Conservation (phyloP, 2,329 filamentous ascomycete species). For the Exophiala lecanii-corni region DNA sequence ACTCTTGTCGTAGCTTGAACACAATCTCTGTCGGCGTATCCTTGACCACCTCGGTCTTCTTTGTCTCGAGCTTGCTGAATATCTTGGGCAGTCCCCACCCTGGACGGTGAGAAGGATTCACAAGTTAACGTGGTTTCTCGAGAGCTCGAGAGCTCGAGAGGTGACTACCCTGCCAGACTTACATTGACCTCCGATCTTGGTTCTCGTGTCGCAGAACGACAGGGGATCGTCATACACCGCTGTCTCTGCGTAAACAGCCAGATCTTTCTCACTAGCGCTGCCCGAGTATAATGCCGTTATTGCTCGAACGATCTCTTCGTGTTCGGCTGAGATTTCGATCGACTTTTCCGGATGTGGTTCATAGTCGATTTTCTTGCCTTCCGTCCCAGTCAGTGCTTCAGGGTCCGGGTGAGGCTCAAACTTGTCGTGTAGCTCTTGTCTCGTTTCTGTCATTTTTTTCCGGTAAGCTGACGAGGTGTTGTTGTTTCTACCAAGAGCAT, state of each 20-base stretch:
- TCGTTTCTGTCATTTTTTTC: conserved; percentile 6
- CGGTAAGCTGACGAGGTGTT: too few relatives aligned
- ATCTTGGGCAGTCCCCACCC: conserved; percentile 26
- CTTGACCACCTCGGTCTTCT: conserved; percentile 40
- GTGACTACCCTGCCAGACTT: too few relatives aligned
- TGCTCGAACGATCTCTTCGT: conserved; percentile 39
- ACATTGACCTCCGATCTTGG: conserved; percentile 51
- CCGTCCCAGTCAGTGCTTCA: conserved; percentile 26
- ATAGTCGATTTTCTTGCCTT: conserved; percentile 37
- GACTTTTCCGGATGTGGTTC: conserved; percentile 37
- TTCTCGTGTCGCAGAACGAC: conserved; percentile 47
- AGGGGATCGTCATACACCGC: conserved; percentile 47
- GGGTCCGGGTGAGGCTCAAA: conserved; percentile 26
- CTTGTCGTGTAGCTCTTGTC: conserved; percentile 22
- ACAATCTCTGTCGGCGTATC: conserved; percentile 38
- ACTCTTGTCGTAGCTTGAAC: conserved; percentile 48
- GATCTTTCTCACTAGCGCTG: conserved; percentile 45
- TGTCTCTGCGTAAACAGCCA: conserved; percentile 45
- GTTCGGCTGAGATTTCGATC: conserved; percentile 32
- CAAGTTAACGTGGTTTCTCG: conserved; percentile 25
- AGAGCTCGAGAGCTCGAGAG: background rate
- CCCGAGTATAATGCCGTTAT: conserved; percentile 46
- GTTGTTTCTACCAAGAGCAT: too few relatives aligned
- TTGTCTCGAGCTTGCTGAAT: conserved; percentile 31
- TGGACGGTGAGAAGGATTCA: too few relatives aligned